Conservation (phyloP, 2,329 filamentous ascomycete species). For the Orbilia javanica region DNA sequence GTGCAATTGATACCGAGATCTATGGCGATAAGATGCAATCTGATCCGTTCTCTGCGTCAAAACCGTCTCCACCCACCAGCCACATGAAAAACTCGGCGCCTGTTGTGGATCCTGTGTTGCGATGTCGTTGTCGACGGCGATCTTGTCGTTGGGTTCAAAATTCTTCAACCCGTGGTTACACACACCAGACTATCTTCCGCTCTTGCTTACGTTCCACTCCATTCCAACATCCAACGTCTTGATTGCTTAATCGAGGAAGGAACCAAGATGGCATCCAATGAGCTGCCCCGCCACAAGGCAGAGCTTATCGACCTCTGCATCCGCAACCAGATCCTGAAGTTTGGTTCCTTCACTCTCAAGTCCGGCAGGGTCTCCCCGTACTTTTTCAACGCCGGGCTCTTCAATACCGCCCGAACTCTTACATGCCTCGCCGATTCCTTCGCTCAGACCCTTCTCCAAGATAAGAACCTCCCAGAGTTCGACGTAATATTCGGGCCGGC, state of each 20-base stretch:
- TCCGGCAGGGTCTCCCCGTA: slow-evolving; percentile 92
- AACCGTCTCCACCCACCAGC: slow-evolving; percentile 5
- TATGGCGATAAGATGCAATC: slow-evolving; percentile 20
- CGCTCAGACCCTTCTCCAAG: slow-evolving; percentile 74
- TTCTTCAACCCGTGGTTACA: slow-evolving; percentile 13
- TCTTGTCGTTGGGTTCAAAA: slow-evolving; percentile 4
- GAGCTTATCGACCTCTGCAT: slow-evolving; percentile 79
- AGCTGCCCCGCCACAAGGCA: slow-evolving; percentile 76
- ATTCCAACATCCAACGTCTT: slow-evolving; percentile 7
- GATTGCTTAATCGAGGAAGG: background rate
- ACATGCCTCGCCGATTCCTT: slow-evolving; percentile 84
- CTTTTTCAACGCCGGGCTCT: slow-evolving; percentile 96
- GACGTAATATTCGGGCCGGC: slow-evolving; percentile 94
- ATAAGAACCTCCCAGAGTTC: slow-evolving; percentile 68
- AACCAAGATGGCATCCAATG: slow-evolving; percentile 24
- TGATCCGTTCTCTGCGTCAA: slow-evolving; percentile 9
- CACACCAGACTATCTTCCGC: background rate
- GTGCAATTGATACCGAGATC: slow-evolving; percentile 19
- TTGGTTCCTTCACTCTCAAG: slow-evolving; percentile 89
- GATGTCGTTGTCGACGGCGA: slow-evolving; percentile 9
- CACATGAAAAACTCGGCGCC: slow-evolving; percentile 16
- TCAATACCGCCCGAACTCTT: slow-evolving; percentile 84
- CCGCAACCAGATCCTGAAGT: slow-evolving; percentile 78
- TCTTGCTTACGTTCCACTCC: background rate
- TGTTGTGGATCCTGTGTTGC: slow-evolving; percentile 12